Evolutionary conservation across 495 filamentous ascomycete species (phyloP).

Genomic region (Xylaria flabelliformis): DNA sequence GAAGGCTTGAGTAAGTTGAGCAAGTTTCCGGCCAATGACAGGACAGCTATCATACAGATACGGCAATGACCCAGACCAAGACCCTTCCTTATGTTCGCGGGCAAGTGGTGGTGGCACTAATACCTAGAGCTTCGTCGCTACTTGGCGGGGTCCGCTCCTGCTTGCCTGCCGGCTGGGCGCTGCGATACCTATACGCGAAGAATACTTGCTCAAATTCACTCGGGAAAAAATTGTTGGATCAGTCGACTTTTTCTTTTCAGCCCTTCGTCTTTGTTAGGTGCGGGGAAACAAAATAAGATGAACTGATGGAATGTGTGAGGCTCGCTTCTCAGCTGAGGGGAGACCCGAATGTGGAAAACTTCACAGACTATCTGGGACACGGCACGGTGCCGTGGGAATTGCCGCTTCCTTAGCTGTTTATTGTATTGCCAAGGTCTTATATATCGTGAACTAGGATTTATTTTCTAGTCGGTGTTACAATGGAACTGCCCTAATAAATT

Average conservation of each 20-base stretch:
- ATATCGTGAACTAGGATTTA: background rate
- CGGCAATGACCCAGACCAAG: background rate
- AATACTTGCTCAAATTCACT: slow-evolving; percentile 35
- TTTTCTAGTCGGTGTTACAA: background rate
- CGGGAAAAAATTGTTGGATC: background rate
- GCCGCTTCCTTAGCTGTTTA: background rate
- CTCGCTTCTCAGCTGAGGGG: background rate
- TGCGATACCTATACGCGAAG: background rate
- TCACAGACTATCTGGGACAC: background rate
- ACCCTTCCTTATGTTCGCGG: background rate
- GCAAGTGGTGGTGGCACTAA: background rate
- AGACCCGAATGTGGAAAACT: background rate
- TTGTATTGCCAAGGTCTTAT: background rate
- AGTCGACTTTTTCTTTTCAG: background rate
- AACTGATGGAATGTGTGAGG: background rate
- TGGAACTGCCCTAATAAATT: background rate
- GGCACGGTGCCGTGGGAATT: background rate
- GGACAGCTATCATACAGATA: background rate
- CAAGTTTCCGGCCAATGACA: slow-evolving; percentile 25
- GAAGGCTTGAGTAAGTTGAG: slow-evolving; percentile 7
- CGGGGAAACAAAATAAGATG: background rate
- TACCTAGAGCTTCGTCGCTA: background rate
- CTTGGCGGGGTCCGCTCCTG: slow-evolving; percentile 12
- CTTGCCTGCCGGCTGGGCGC: slow-evolving; percentile 8
- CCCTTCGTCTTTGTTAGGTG: background rate